phyloP scores from a whole-genome alignment of 805 yeast genomes.

The Lachancea nothofagi region DNA sequence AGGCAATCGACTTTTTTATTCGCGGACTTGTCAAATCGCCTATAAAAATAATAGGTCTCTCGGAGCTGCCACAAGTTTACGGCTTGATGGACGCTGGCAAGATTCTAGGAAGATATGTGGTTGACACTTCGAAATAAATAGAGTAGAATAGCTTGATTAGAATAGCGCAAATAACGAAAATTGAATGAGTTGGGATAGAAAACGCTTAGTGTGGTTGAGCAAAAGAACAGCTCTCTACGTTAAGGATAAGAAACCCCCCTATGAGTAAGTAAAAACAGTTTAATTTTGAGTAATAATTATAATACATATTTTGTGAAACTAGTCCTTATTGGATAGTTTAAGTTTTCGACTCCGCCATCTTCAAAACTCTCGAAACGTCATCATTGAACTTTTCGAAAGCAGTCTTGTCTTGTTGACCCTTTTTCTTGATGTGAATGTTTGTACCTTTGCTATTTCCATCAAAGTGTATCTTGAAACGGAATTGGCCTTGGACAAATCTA shows the following conservation, averaged over 20 bases:
- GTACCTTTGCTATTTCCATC: slow-evolving; percentile 12
- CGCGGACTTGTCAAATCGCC: slow-evolving; percentile 64
- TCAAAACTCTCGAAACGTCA: slow-evolving; percentile 19
- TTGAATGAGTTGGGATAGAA: background rate
- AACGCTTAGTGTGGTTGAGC: no score
- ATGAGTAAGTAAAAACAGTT: no score
- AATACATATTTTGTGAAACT: background rate
- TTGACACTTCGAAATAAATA: slow-evolving; percentile 59
- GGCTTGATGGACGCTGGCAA: slow-evolving; percentile 52
- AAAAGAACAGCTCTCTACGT: no score
- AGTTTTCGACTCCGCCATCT: slow-evolving; percentile 3
- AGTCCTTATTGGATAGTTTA: background rate
- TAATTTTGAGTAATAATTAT: no score
- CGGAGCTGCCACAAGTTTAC: slow-evolving; percentile 48
- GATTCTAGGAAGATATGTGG: slow-evolving; percentile 75
- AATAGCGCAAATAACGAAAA: background rate
- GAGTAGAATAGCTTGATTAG: background rate
- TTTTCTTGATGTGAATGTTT: slow-evolving; percentile 21
- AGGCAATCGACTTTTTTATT: slow-evolving; percentile 64
- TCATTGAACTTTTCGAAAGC: slow-evolving; percentile 23
- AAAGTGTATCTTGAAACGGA: slow-evolving; percentile 26
- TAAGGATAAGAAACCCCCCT: no score
- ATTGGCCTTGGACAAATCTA: slow-evolving; percentile 24
- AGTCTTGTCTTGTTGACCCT: slow-evolving; percentile 14
- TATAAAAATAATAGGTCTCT: slow-evolving; percentile 51